Base-by-base conservation (phyloP, 371 early-diverging fungal species). In the Catenaria anguillulae region DNA sequence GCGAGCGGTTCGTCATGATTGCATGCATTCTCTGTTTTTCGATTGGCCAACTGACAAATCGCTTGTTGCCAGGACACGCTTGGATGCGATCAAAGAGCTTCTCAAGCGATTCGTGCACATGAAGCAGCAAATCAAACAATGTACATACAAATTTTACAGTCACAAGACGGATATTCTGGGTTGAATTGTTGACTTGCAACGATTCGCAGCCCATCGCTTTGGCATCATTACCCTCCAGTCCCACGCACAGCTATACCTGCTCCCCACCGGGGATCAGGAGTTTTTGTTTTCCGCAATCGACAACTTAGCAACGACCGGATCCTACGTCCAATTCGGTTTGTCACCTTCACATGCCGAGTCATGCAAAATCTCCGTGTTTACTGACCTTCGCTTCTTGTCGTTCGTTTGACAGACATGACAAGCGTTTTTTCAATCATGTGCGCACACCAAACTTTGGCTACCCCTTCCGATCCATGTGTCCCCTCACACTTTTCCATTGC, bases 61-160 rank as follows among this genome's bases (percentile, higher is more conserved):
- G 29, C n/a, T 24, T 10, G 23, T 23, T 24, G 8, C 23, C 24
- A 23, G 56, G 24, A n/a, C 58, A 24, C 58, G 58, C 21, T 19
- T 58, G 21, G 58, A 58, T 26, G 36, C 48, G 64, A 70, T 71
- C 50, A 75, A 71, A 65, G 62, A 63, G 56, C 62, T 77, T 10
- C 26, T 76, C 55, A 75, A 72, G 62, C 73, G 75, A 61, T 78
- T 74, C 60, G 66, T 75, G n/a, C 61, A 63, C 24, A 68, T 67
- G 42, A 78, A 78, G 66, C 64, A 65, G 24, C 36, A 35, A 24
- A 65, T 71, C 68, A 69, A 68, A 50, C 26, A 56, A 13, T 31
- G 35, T 1, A 72, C 74, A 24, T 64, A 74, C 63, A 71, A n/a
- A n/a, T n/a, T n/a, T n/a, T n/a, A n/a, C n/a, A n/a, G 68, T 68